phyloP scores from a whole-genome alignment of 352 stramenopile species.

The Globisporangium spinosum region DNA sequence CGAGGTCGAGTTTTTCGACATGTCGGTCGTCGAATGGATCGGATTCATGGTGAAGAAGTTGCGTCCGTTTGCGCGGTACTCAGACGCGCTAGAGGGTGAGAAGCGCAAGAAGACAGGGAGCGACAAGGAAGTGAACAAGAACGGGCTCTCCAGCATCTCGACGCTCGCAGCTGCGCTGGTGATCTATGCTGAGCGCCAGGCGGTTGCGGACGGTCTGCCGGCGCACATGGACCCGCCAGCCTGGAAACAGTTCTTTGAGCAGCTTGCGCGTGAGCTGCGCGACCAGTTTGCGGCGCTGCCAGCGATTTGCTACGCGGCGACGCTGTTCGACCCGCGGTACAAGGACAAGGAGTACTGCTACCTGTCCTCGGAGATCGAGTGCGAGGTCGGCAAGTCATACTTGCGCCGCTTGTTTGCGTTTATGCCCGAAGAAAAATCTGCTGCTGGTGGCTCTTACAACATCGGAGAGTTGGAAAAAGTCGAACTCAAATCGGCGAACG shows the following conservation, averaged over 20 bases:
- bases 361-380: constrained; percentile 48
- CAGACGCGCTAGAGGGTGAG: constrained; percentile 68
- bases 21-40: constrained; percentile 47
- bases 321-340: constrained; percentile 75
- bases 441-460: constrained; percentile 20
- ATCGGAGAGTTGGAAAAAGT: constrained; percentile 24
- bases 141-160: constrained; percentile 69
- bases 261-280: constrained; percentile 47
- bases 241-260: constrained; percentile 67
- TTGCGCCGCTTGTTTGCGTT: constrained; percentile 53
- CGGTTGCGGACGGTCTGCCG: constrained; percentile 24
- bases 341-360: constrained; percentile 83
- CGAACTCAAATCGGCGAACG: constrained; percentile 9
- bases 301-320: constrained; percentile 61
- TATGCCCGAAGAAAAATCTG: constrained; percentile 26
- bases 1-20: constrained; percentile 39
- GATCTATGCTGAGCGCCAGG: constrained; percentile 65
- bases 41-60: constrained; percentile 66
- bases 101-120: constrained; percentile 69
- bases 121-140: constrained; percentile 75
- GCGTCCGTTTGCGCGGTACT: constrained; percentile 66
- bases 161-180: constrained; percentile 70
- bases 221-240: constrained; percentile 34
- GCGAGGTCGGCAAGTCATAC: constrained; percentile 48
- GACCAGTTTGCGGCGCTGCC: constrained; percentile 50